These are phyloP conservation scores for Trametes gibbosa DNA, from an alignment of 768 basidiomycete species.

Conservation along the genomic window DNA sequence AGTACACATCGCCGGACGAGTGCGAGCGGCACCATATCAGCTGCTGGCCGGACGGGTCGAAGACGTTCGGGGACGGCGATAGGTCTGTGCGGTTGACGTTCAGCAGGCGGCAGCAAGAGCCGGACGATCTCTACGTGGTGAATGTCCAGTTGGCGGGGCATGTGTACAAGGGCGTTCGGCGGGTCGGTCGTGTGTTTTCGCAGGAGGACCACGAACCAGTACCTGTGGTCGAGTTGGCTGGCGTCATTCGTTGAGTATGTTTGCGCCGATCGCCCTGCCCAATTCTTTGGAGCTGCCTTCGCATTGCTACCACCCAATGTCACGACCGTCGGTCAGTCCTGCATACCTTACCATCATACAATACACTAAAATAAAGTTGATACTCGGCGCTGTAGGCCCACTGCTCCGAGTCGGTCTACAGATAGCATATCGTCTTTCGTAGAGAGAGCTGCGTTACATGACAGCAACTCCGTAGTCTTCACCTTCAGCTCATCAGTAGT, in stretches of 20 bases:
- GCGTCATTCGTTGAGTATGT: neutral
- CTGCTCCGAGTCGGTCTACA: no score
- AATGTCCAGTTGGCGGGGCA: neutral
- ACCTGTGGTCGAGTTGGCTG: neutral
- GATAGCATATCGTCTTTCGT: no score
- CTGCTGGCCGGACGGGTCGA: constrained; percentile 3
- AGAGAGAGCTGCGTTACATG: no score
- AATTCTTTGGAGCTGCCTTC: no score
- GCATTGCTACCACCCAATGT: no score
- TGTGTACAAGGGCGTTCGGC: neutral
- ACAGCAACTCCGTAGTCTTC: no score
- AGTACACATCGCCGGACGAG: neutral
- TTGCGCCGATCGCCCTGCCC: no score
- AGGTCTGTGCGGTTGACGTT: constrained; percentile 14
- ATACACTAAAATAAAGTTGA: no score
- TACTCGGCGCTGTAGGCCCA: no score
- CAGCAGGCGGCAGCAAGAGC: neutral
- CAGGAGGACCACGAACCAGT: neutral
- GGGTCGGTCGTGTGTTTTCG: neutral
- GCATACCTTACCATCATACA: no score
- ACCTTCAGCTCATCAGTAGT: no score
- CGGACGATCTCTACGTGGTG: neutral
- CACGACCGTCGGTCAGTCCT: no score
- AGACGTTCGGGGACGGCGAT: constrained; percentile 6
- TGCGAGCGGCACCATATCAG: neutral